Base-by-base conservation (phyloP, 2,329 filamentous ascomycete species). In the Mycosphaerelloides madeirae region DNA sequence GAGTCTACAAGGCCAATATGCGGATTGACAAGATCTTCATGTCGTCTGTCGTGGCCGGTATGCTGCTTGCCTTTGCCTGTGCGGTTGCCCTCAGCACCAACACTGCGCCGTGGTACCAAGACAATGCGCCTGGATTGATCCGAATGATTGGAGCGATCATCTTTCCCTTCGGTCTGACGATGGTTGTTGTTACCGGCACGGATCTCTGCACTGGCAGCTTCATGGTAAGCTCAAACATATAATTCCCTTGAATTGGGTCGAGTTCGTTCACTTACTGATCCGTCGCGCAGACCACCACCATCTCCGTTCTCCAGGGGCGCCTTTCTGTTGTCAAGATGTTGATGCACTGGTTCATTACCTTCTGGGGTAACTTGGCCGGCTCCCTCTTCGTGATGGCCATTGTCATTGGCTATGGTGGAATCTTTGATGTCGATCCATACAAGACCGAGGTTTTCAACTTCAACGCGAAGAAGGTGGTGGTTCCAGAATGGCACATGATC, bases 21-120 rank as follows among this genome's bases (percentile, higher is more conserved):
- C 66, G 73, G 8, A 60, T 71, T 3, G 71, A 76, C 55, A 78
- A 78, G 50, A 65, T 77, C 31, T 77, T 78, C 51, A 53, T 75
- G 35, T 75, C 71, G 47, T 63, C 71, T 3, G 67, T 78, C 31
- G 71, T 75, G 35, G 75, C 75, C 3, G 77, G 77, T 0, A 70
- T 69, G 43, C 59, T 79, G 5, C 62, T 79, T 1, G 67, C 71
- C 2, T 78, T 80, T 49, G 75, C 71, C 4, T 73, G 70, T 32
- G 74, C 71, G 0, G 52, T 45, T 3, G 44, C 46, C 14, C 43
- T 62, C 6, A 50, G 46, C 38, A 57, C 58, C 29, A 54, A 59
- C 25, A 52, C 56, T 3, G 40, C 59, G 13, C 58, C 60, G 7
- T 65, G 62, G 61, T 65, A 56, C 38, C 58, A 62, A 38, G 51